Evolutionary conservation across 441 rosid genomes (phyloP), one percentile per base, ranked within the genome.

Genomic region (Populus hybrid): DNA sequence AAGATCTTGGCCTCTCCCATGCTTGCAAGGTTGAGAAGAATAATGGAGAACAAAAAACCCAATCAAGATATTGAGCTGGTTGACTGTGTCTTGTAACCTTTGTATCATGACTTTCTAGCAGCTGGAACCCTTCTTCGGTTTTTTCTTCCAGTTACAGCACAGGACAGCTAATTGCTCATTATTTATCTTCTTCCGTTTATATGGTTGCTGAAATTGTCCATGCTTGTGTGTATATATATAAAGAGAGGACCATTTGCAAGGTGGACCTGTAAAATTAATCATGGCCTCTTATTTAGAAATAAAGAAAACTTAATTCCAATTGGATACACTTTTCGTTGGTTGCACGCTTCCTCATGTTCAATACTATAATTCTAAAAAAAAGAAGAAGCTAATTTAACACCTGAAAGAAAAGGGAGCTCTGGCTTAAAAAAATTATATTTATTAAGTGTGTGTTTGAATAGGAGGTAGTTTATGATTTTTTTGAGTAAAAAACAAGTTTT

Each of bases 1-100:
- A 74, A 40, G 63, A 57, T 28, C 18, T 30, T 74, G 8, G 11
- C 38, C 36, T 77, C 75, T 42, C 79, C 81, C 87, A 82, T 82
- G 12, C 69, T 73, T 61, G 67, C 38, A 3, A 67, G 21, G 20
- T 2, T 34, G 21, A 68, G 46, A 68, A 28, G 69, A 24, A 23
- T 4, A 10, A 23, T 46, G 18, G 12, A 46, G 20, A 5, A 14
- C 57, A 46, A 46, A 12, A 46, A 4, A 46, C 4, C 57, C 18
- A 12, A 46, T 46, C 20, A 46, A 46, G 57, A 46, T 46, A 14
- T 12, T 14, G 18, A 46, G 20, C 57, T 46, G 57, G 57, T 46
- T 46, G 57, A 14, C 12, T 46, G 57, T 14, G 57, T 46, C 57
- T 46, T 14, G 57, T 46, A 46, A 46, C 20, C 57, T 46, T 46